phyloP scores from a whole-genome alignment of 108 stramenopile genomes.

The Cylindrotheca closterium region DNA sequence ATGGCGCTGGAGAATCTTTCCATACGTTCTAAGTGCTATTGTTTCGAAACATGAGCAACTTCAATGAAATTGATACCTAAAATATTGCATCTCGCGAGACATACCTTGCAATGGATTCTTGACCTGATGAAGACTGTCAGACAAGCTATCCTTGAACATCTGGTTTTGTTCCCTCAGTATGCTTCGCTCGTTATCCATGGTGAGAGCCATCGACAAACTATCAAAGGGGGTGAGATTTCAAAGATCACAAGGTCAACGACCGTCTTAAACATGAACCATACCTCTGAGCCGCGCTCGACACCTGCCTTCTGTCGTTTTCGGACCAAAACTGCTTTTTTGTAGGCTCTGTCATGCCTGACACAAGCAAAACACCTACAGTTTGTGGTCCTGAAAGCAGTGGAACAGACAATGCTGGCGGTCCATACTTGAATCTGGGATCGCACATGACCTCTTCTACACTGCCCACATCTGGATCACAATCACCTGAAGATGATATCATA shows the following conservation, averaged over 20 bases:
- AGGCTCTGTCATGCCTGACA: slow-evolving; percentile 20
- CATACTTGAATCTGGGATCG: slow-evolving; percentile 27
- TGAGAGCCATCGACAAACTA: slow-evolving; percentile 75
- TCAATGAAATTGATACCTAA: neutral
- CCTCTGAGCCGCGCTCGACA: slow-evolving; percentile 71
- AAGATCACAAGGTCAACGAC: too few species aligned
- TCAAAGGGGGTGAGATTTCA: too few species aligned
- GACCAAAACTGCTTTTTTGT: slow-evolving; percentile 43
- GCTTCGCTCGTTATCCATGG: slow-evolving; percentile 74
- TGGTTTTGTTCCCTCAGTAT: slow-evolving; percentile 47
- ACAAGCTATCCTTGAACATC: slow-evolving; percentile 51
- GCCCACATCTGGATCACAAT: slow-evolving; percentile 37
- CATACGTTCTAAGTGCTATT: slow-evolving; percentile 77
- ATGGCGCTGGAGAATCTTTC: slow-evolving; percentile 74
- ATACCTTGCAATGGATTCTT: slow-evolving; percentile 78
- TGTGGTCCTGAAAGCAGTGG: slow-evolving; percentile 78
- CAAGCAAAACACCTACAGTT: slow-evolving; percentile 72
- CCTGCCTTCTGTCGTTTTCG: slow-evolving; percentile 58
- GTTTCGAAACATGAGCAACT: too few species aligned
- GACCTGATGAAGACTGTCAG: slow-evolving; percentile 84
- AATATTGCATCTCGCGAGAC: neutral
- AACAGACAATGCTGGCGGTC: slow-evolving; percentile 57
- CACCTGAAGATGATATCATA: slow-evolving; percentile 42
- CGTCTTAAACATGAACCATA: too few species aligned
- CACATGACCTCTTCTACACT: slow-evolving; percentile 62